These are phyloP conservation scores for Dendrobium chrysotoxum DNA, from an alignment of 106 monocot genomes.

Conservation along the genomic window DNA sequence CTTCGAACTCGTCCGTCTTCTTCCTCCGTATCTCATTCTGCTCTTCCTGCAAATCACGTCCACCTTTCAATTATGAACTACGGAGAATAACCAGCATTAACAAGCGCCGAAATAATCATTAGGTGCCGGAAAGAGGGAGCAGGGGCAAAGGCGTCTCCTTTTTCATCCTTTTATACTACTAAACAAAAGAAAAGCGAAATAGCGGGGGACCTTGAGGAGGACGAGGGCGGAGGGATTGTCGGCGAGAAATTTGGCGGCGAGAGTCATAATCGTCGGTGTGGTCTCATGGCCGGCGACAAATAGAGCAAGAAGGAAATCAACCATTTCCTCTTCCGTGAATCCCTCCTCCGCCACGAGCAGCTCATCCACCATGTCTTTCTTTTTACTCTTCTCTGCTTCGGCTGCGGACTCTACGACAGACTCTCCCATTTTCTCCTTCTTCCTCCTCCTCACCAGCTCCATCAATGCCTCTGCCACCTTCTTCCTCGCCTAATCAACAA, in stretches of 20 bases:
- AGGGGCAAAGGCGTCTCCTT: neutral
- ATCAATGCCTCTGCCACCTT: slow-evolving; percentile 68
- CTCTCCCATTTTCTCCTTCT: slow-evolving; percentile 12
- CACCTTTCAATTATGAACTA: neutral
- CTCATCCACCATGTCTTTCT: slow-evolving; percentile 64
- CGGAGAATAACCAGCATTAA: neutral
- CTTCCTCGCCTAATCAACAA: slow-evolving; percentile 40
- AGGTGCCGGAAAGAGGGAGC: neutral
- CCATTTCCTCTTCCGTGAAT: slow-evolving; percentile 69
- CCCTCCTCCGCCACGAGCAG: slow-evolving; percentile 53
- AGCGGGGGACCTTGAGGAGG: slow-evolving; percentile 33
- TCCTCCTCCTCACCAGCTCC: slow-evolving; percentile 51
- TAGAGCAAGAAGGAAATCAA: slow-evolving; percentile 75
- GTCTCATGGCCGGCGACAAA: slow-evolving; percentile 94
- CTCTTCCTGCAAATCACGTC: slow-evolving; percentile 34
- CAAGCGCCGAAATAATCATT: neutral
- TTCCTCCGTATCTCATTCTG: slow-evolving; percentile 54
- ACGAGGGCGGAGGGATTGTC: slow-evolving; percentile 54
- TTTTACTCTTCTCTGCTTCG: neutral
- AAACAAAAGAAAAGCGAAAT: neutral
- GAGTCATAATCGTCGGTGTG: slow-evolving; percentile 81
- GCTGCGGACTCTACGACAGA: neutral
- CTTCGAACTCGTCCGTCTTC: slow-evolving; percentile 32
- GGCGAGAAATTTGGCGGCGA: slow-evolving; percentile 71
- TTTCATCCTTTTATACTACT: neutral